phyloP scores from a whole-genome alignment of 768 basidiomycete species.

The Jaapia argillacea region DNA sequence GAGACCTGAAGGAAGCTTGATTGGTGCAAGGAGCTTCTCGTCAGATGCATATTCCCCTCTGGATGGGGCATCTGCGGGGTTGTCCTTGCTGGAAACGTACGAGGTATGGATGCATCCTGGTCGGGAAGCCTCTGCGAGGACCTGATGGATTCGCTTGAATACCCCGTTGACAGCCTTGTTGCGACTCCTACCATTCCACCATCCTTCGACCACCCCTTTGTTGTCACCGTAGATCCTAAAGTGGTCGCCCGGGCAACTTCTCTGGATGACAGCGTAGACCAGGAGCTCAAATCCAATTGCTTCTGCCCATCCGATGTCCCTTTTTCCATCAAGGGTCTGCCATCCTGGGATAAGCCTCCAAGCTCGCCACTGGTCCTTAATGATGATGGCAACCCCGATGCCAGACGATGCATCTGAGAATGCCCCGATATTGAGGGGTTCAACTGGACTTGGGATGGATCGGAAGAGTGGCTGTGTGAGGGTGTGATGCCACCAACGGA shows the following conservation, averaged over 20 bases:
- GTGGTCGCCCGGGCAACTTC: neutral
- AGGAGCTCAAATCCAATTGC: constrained; percentile 8
- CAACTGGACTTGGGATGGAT: no score
- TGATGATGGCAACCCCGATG: constrained; percentile 11
- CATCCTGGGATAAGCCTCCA: constrained; percentile 11
- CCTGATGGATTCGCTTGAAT: constrained; percentile 1
- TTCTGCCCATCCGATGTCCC: constrained; percentile 16
- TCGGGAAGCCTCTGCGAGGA: no score
- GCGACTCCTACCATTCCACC: constrained; percentile 20
- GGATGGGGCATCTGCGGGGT: constrained; percentile 30
- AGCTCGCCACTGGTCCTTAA: constrained; percentile 13
- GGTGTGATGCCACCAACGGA: constrained; percentile 24
- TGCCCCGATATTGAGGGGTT: neutral
- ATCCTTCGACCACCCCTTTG: constrained; percentile 25
- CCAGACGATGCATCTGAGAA: constrained; percentile 13
- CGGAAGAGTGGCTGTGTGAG: constrained; percentile 11
- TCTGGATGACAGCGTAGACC: neutral
- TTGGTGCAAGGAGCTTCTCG: constrained; percentile 18
- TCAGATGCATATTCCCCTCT: constrained; percentile 17
- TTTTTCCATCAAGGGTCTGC: neutral
- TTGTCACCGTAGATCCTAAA: constrained; percentile 12
- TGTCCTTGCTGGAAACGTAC: constrained; percentile 24
- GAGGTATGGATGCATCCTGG: constrained; percentile 14
- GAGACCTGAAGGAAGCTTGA: constrained; percentile 19
- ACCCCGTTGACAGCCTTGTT: constrained; percentile 1